phyloP scores from a whole-genome alignment of 192 early-diverging fungal species.

The Linnemannia exigua region DNA sequence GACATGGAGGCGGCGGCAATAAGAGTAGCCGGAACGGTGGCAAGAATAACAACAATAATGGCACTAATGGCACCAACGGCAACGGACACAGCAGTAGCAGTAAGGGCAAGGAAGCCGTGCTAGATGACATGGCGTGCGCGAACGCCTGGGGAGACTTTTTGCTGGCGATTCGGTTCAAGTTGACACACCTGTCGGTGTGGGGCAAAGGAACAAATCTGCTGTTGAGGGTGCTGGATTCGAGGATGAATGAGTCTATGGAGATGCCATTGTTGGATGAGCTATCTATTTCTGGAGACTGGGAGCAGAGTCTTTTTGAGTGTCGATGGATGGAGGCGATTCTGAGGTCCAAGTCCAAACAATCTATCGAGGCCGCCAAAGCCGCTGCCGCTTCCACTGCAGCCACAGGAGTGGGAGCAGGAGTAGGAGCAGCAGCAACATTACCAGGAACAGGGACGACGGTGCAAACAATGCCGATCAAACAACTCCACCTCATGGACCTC shows the following conservation, averaged over 20 bases:
- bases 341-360: slow-evolving; percentile 1
- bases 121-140: background rate
- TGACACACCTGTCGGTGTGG: slow-evolving; percentile 13
- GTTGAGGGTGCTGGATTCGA: background rate
- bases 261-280: background rate
- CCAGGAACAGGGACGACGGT: background rate
- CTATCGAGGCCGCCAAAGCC: background rate
- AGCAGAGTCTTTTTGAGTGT: slow-evolving; percentile 10
- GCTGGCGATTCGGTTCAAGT: slow-evolving; percentile 12
- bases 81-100: background rate
- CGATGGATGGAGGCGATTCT: slow-evolving; percentile 14
- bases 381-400: background rate
- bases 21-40: background rate
- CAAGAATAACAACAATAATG: background rate
- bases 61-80: background rate
- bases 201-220: background rate
- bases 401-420: background rate
- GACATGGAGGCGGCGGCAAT: background rate
- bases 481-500: background rate
- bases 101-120: background rate
- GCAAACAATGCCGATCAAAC: background rate
- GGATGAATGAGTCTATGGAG: background rate
- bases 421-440: background rate
- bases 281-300: background rate
- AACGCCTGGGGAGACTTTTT: slow-evolving; percentile 6